Conservation (phyloP, 306 rosid species). For the Cucurbita ficifolia region DNA sequence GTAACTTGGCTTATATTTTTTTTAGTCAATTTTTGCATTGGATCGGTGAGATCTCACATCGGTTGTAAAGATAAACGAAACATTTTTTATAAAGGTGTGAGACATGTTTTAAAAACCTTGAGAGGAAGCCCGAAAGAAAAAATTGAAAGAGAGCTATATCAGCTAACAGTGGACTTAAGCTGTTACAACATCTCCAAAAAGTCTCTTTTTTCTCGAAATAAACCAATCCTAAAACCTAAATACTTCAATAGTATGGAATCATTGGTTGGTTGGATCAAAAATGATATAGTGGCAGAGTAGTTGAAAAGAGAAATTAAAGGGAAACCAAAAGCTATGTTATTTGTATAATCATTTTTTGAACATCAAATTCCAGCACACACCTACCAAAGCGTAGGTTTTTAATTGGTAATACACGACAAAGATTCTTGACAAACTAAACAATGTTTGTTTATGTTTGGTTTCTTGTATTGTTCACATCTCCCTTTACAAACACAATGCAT, state of each 20-base stretch:
- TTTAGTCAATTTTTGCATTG: no score
- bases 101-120: no score
- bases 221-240: no score
- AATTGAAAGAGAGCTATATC: no score
- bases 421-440: not conserved
- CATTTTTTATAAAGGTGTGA: no score
- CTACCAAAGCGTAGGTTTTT: not conserved
- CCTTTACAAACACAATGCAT: not conserved
- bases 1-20: no score
- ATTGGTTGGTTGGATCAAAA: not conserved
- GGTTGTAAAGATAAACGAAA: no score
- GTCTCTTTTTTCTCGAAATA: no score
- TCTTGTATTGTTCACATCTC: not conserved
- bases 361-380: not conserved
- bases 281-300: not conserved
- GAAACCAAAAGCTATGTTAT: not conserved
- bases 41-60: no score
- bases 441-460: not conserved
- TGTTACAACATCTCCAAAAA: no score
- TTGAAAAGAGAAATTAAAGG: not conserved
- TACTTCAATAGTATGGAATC: not conserved
- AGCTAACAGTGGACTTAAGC: fast-evolving
- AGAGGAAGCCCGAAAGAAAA: no score
- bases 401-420: not conserved
- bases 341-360: not conserved